Conservation (phyloP, 1,139 yeast genomes). For the Taphrina sp. region DNA sequence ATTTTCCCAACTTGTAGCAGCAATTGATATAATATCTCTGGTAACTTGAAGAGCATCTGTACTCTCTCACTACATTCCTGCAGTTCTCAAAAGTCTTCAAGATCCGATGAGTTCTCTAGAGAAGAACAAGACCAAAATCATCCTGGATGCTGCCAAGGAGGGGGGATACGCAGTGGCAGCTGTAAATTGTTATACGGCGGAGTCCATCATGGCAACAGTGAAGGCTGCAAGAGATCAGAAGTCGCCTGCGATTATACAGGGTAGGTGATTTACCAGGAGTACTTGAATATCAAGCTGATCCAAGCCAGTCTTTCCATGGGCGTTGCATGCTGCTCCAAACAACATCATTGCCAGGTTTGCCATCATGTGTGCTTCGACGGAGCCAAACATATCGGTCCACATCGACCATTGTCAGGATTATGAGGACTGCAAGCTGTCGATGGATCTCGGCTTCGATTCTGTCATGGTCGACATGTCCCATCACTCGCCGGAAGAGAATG, state of each 20-base stretch:
- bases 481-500: slow-evolving; percentile 41
- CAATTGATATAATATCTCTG: too few relatives aligned
- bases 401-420: slow-evolving; percentile 41
- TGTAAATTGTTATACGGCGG: slow-evolving; percentile 41
- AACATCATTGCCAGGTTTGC: slow-evolving; percentile 34
- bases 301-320: slow-evolving; percentile 43
- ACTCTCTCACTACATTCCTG: too few relatives aligned
- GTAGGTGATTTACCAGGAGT: too few relatives aligned
- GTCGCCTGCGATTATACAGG: slow-evolving; percentile 42
- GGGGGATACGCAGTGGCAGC: slow-evolving; percentile 41
- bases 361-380: slow-evolving; percentile 38
- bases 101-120: neutral
- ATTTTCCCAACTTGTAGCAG: too few relatives aligned
- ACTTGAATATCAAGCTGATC: too few relatives aligned
- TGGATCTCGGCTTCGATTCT: slow-evolving; percentile 41
- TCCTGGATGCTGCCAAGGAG: slow-evolving; percentile 39
- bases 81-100: neutral
- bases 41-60: too few relatives aligned
- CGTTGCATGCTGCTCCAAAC: slow-evolving; percentile 41
- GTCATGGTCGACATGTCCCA: slow-evolving; percentile 43
- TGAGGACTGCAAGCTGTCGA: slow-evolving; percentile 39
- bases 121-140: slow-evolving; percentile 40
- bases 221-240: slow-evolving; percentile 41
- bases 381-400: slow-evolving; percentile 41
- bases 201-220: slow-evolving; percentile 41